These are phyloP conservation scores for Aspergillus brunneoviolaceus DNA, from an alignment of 2,329 filamentous ascomycete species.

Conservation along the genomic window DNA sequence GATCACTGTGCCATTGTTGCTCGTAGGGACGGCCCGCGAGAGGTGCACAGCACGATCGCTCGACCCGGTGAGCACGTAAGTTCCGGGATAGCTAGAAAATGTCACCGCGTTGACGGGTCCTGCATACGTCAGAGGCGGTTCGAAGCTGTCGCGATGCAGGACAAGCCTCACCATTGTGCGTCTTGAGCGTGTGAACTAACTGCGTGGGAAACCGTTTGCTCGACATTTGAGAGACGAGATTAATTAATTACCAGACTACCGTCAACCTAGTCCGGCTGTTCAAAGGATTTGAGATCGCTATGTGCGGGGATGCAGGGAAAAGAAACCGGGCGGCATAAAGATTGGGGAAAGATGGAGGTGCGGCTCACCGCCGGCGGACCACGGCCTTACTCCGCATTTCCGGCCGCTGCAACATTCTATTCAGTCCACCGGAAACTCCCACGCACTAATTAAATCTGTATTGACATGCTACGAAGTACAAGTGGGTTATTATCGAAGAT, in stretches of 20 bases:
- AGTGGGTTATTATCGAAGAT: slow-evolving; percentile 45
- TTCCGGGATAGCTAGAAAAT: slow-evolving; percentile 71
- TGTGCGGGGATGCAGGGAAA: not conserved
- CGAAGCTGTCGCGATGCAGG: not conserved
- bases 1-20: slow-evolving; percentile 32
- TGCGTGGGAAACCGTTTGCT: slow-evolving; percentile 37
- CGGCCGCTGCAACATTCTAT: not conserved
- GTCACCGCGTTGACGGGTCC: slow-evolving; percentile 70
- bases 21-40: slow-evolving; percentile 62
- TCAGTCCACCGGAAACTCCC: not conserved
- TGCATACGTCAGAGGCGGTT: slow-evolving; percentile 32
- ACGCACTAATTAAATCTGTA: slow-evolving; percentile 37
- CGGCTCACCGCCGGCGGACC: slow-evolving; percentile 10
- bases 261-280: not conserved
- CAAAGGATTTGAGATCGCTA: not conserved
- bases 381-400: slow-evolving; percentile 2
- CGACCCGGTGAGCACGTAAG: slow-evolving; percentile 80
- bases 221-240: slow-evolving; percentile 23
- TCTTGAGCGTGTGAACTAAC: slow-evolving; percentile 45
- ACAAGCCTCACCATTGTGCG: slow-evolving; percentile 42
- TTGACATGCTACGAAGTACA: slow-evolving; percentile 42
- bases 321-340: not conserved
- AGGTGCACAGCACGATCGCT: slow-evolving; percentile 82
- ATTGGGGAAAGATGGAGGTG: not conserved
- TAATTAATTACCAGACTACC: too few species aligned